These are phyloP conservation scores for Monosporascus sp. DNA, from an alignment of 2,329 filamentous ascomycete genomes.

Conservation along the genomic window DNA sequence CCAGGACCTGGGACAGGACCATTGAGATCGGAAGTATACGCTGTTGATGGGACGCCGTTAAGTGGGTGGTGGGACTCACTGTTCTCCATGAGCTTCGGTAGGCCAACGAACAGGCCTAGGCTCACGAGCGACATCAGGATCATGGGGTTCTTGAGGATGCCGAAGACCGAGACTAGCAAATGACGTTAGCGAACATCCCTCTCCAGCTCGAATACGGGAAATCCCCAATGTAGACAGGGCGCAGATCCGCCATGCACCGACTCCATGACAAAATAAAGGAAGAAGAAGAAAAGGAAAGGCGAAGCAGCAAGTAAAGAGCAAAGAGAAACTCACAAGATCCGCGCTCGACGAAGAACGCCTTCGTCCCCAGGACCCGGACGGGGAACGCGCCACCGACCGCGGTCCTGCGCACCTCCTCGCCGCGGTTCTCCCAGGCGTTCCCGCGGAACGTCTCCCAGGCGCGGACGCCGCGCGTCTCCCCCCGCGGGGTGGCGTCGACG, in stretches of 20 bases:
- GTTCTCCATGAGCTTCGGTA: conserved; percentile 94
- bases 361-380: conserved; percentile 55
- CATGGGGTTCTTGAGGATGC: conserved; percentile 90
- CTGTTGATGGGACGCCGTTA: no score
- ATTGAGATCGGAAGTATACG: no score
- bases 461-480: conserved; percentile 38
- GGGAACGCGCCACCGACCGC: conserved; percentile 44
- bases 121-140: conserved; percentile 85
- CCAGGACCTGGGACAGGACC: no score
- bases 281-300: not conserved
- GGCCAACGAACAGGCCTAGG: conserved; percentile 78
- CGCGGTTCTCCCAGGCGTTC: conserved; percentile 85
- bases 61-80: conserved; percentile 54
- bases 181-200: not conserved
- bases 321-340: conserved; percentile 59
- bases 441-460: conserved; percentile 84
- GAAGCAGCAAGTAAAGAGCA: not conserved
- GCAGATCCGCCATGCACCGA: not conserved
- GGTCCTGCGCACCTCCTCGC: conserved; percentile 52
- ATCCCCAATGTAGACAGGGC: not conserved
- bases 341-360: conserved; percentile 73
- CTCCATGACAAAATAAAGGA: not conserved
- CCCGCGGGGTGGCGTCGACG: conserved; percentile 34
- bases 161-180: conserved; percentile 65
- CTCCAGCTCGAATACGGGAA: not conserved